Evolutionary conservation across 352 stramenopile species (phyloP), one percentile per base, ranked within the genome.

Genomic region (Phytopythium ostracodes): DNA sequence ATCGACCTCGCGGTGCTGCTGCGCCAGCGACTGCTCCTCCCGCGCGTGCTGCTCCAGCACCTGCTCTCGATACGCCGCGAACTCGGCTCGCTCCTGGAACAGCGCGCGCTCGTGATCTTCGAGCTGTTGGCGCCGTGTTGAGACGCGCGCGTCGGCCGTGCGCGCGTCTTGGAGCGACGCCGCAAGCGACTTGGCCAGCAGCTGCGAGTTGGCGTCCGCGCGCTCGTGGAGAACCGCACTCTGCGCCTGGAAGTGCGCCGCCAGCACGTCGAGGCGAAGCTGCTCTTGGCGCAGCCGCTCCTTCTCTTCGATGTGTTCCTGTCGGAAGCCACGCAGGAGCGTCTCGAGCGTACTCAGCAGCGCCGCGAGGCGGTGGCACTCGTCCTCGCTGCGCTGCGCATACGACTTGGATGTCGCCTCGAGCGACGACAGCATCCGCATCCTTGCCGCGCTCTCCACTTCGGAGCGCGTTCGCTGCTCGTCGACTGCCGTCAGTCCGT

Each of bases 221-320:
- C 71, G 73, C 51, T 89, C 81, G 57, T 86, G 60, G 4, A 92
- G 57, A 17, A 78, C 71, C 15, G 62, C 65, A 6, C 67, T 78
- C 63, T 94, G 84, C 7, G 79, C 80, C 42, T 92, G 79, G 49
- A 91, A 88, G 36, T 94, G 82, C 8, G 74, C 56, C 27, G 81
- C 77, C 0, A 91, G 63, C 15, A 74, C 75, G 42, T 82, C 76
- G 6, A 94, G 40, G 0, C 84, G 82, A n/a, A 77, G 53, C 60
- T 94, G 85, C 50, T 94, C 83, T 24, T 84, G 71, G 11, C 81
- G 70, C 40, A 94, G 50, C 4, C 85, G 77, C 67, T 94, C 83
- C 49, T 89, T 87, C 51, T 94, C 81, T 25, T 92, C 84, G 14
- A 88, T 55, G 29, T 86, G 70, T 56, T 86, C 81, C 50, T 89